Evolutionary conservation across 208 protist genomes (phyloP).

Genomic region (Trypanosoma melophagium): DNA sequence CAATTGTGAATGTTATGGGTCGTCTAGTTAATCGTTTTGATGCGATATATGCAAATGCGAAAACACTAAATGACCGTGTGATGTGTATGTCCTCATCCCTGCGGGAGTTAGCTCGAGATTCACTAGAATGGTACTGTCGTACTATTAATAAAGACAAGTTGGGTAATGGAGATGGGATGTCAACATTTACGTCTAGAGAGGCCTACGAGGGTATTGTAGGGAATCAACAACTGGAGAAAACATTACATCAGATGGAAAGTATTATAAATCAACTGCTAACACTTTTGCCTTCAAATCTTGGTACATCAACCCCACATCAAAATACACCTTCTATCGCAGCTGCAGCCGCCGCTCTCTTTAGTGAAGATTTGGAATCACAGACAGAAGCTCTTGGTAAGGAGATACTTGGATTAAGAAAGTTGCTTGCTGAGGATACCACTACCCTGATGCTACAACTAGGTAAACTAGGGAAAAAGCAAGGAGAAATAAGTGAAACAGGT

Average conservation of each 20-base stretch:
- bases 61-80: slow-evolving; percentile 1
- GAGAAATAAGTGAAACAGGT: neutral
- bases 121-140: slow-evolving; percentile 22
- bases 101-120: slow-evolving; percentile 13
- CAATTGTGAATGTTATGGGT: slow-evolving; percentile 4
- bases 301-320: neutral
- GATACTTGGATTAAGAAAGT: slow-evolving; percentile 38
- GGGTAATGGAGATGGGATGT: neutral
- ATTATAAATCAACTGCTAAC: slow-evolving; percentile 1
- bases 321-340: slow-evolving; percentile 16
- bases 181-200: neutral
- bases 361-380: slow-evolving; percentile 32
- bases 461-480: slow-evolving; percentile 15
- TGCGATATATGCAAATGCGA: neutral
- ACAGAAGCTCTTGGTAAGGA: slow-evolving; percentile 38
- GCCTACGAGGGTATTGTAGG: neutral
- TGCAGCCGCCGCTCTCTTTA: neutral
- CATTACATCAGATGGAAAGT: slow-evolving; percentile 19
- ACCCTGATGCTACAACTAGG: neutral
- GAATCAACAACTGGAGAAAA: slow-evolving; percentile 15
- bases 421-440: slow-evolving; percentile 26
- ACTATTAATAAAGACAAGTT: neutral
- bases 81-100: neutral
- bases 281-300: neutral
- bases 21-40: slow-evolving; percentile 8